Conservation (phyloP, 208 protist genomes). For the Leptomonas pyrrhocoris region DNA sequence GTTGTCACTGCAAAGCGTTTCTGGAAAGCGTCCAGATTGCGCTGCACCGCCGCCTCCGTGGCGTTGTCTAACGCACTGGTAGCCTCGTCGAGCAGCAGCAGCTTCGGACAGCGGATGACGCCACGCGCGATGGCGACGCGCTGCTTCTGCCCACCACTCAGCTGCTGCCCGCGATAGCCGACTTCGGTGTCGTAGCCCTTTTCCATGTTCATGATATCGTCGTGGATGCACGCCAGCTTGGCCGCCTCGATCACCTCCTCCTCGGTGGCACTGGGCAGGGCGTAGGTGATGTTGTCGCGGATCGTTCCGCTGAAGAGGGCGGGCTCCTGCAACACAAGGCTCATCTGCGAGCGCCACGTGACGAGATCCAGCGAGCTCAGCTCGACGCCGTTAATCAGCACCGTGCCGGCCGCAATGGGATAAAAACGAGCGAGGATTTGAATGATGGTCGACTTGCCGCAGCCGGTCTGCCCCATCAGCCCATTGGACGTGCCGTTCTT, state of each 20-base stretch:
- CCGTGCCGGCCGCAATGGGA: slow-evolving; percentile 40
- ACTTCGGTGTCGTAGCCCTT: slow-evolving; percentile 72
- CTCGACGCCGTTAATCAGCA: slow-evolving; percentile 49
- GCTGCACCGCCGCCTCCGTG: slow-evolving; percentile 80
- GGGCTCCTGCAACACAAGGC: slow-evolving; percentile 85
- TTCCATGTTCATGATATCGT: slow-evolving; percentile 32
- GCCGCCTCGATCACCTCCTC: slow-evolving; percentile 50
- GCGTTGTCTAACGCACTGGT: slow-evolving; percentile 83
- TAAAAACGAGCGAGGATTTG: slow-evolving; percentile 74
- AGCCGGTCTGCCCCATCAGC: slow-evolving; percentile 89
- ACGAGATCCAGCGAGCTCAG: slow-evolving; percentile 44
- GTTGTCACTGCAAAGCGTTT: slow-evolving; percentile 52
- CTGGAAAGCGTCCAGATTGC: slow-evolving; percentile 56
- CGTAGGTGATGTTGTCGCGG: slow-evolving; percentile 75
- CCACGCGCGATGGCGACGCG: slow-evolving; percentile 76
- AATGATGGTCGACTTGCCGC: slow-evolving; percentile 87
- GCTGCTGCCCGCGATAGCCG: slow-evolving; percentile 58
- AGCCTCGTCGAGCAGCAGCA: slow-evolving; percentile 86
- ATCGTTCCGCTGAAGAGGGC: slow-evolving; percentile 79
- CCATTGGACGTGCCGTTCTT: slow-evolving; percentile 55
- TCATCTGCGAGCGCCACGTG: slow-evolving; percentile 61
- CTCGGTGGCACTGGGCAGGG: slow-evolving; percentile 44
- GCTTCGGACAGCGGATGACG: slow-evolving; percentile 59
- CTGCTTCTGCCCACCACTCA: slow-evolving; percentile 77
- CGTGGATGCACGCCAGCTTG: slow-evolving; percentile 45